Conservation (phyloP, 768 basidiomycete genomes). For the Postia placenta region DNA sequence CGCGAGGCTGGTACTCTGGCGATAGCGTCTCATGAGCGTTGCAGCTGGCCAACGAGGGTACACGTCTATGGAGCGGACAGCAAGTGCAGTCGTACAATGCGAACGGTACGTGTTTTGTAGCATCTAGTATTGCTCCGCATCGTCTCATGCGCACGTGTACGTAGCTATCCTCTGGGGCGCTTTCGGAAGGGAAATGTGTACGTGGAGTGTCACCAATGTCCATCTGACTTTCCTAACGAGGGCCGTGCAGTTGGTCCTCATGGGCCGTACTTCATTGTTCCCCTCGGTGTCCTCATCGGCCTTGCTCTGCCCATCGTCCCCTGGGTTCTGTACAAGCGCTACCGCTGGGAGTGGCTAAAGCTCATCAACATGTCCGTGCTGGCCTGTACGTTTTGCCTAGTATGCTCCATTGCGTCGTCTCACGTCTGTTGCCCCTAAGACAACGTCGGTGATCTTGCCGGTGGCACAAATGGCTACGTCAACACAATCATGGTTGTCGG, state of each 20-base stretch:
- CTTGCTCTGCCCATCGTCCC: slow-evolving; percentile 3
- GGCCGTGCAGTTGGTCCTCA: background rate
- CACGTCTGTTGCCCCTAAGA: background rate
- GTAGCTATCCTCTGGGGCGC: slow-evolving; percentile 16
- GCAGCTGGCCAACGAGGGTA: slow-evolving; percentile 38
- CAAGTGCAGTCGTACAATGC: slow-evolving; percentile 45
- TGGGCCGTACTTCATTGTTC: slow-evolving; percentile 3
- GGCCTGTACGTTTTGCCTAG: background rate
- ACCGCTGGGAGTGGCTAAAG: slow-evolving; percentile 3
- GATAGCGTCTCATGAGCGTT: background rate
- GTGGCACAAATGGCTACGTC: slow-evolving; percentile 6
- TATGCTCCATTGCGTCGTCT: background rate
- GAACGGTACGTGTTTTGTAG: slow-evolving; percentile 23
- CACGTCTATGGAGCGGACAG: slow-evolving; percentile 46
- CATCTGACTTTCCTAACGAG: background rate
- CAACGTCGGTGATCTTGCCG: slow-evolving; percentile 5
- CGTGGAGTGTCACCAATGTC: background rate
- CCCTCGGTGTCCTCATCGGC: slow-evolving; percentile 2
- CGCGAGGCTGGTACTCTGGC: background rate
- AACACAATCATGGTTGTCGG: slow-evolving; percentile 4
- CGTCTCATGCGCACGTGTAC: background rate
- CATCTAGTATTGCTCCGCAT: background rate
- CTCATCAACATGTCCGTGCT: slow-evolving; percentile 4
- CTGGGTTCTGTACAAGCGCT: slow-evolving; percentile 1
- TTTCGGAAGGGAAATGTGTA: slow-evolving; percentile 5